Base-by-base conservation (phyloP, 805 yeast genomes). In the Candida cerambycidarum region DNA sequence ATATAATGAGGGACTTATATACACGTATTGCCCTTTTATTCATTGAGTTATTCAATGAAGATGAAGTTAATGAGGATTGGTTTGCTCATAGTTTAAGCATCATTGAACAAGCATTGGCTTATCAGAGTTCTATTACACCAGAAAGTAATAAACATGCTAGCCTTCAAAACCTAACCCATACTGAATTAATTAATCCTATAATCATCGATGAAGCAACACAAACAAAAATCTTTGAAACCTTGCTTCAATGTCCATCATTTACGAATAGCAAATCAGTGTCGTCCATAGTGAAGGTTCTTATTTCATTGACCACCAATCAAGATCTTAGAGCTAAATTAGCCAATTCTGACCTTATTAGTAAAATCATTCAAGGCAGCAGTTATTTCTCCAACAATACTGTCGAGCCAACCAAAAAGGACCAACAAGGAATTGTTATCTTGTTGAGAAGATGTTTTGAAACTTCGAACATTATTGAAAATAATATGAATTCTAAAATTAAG, bases 361-460 rank as follows among this genome's bases (percentile, higher is more conserved):
- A 67, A 12, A 56, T 87, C n/a, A 49, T 84, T 11, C 59, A 60
- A 19, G 65, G 73, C 6, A 65, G 81, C 28, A 55, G 57, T 9
- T 39, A 47, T 2, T 63, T 67, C 45, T 54, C 66, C 4, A 61
- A 42, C 12, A 41, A 32, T 15, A 44, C 35, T 10, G 27, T 36
- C 8, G 46, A 47, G 8, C 42, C 45, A 18, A 41, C 42, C n/a
- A 51, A 51, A 17, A 18, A 32, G 10, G 48, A 45, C 21, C 57
- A 54, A 41, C 45, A 44, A 19, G 41, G 32, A 7, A 27, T 60
- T 15, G 68, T 80, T 0, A 65, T 79, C 10, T 63, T 89, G 25
- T 58, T 83, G 1, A 75, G 96, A 56, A 70, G 85, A 33, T 82
- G 89, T 44, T 79, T 83, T 57, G 97, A 89, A 59, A 75, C 79